phyloP scores from a whole-genome alignment of 1,139 yeast species.

The Scheffersomyces lignicola region DNA sequence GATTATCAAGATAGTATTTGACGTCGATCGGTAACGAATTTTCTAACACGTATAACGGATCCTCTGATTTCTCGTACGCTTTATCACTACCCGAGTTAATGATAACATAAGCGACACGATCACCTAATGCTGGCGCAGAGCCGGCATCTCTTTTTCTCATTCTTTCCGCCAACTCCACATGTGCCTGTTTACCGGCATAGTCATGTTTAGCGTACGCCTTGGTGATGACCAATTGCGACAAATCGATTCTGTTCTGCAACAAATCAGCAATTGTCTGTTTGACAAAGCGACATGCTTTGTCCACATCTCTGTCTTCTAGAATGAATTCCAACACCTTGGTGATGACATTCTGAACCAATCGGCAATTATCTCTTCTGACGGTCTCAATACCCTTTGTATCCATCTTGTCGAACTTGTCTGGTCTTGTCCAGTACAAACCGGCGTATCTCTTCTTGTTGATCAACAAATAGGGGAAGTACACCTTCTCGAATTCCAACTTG shows the following conservation, averaged over 20 bases:
- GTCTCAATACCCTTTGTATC: conserved; percentile 99
- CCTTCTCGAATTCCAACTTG: conserved; percentile 94
- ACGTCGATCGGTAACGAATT: conserved; percentile 93
- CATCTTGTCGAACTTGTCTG: conserved; percentile 90
- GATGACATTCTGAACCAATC: conserved; percentile 90
- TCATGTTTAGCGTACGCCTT: conserved; percentile 89
- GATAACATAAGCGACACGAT: conserved; percentile 96
- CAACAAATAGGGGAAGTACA: conserved; percentile 88
- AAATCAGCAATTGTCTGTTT: conserved; percentile 88
- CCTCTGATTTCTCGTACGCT: conserved; percentile 94
- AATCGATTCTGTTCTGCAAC: conserved; percentile 85
- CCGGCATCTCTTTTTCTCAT: conserved; percentile 98
- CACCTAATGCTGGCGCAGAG: conserved; percentile 95
- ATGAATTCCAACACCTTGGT: conserved; percentile 86
- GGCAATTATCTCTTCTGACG: conserved; percentile 95
- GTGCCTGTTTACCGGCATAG: conserved; percentile 96
- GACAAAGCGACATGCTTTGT: conserved; percentile 81
- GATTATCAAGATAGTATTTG: conserved; percentile 90
- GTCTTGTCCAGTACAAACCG: conserved; percentile 92
- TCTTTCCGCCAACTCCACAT: conserved; percentile 92
- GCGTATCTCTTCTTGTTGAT: conserved; percentile 97
- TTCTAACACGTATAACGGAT: conserved; percentile 90
- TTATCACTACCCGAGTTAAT: conserved; percentile 82
- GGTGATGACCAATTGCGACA: conserved; percentile 91
- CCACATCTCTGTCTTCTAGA: conserved; percentile 86